Percentiles rank a stretch among this genome's conserved stretches.
Conservation (phyloP, 2,329 filamentous ascomycete species). For the Xylariaceae sp. region DNA sequence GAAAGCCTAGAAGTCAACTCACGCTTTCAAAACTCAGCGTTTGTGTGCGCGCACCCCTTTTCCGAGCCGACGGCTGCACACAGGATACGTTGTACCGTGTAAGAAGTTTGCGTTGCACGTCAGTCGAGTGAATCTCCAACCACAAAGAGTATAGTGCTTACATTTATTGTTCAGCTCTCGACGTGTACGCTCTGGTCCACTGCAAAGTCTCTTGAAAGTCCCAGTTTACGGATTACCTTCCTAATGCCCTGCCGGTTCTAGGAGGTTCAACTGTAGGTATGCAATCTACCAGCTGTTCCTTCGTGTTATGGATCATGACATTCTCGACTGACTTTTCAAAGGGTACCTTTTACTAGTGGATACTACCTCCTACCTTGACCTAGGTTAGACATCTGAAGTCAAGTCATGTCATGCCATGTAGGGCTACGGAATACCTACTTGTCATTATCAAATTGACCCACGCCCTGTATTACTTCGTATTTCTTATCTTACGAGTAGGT, state of each 20-base stretch:
- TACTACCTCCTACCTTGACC: not conserved
- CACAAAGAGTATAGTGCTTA: slow-evolving; percentile 22
- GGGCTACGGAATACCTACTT: too few relatives aligned
- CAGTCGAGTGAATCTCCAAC: slow-evolving; percentile 13
- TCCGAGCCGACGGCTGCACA: slow-evolving; percentile 6
- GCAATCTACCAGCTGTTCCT: too few relatives aligned
- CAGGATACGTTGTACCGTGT: not conserved
- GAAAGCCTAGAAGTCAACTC: not conserved
- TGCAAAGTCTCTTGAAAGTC: slow-evolving; percentile 17
- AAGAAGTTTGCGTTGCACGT: slow-evolving; percentile 12
- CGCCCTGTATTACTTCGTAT: too few relatives aligned
- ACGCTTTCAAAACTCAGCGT: not conserved
- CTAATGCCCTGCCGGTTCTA: too few relatives aligned
- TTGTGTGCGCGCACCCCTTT: slow-evolving; percentile 1
- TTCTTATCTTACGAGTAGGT: too few relatives aligned
- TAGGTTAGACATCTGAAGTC: not conserved
- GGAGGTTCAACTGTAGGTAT: too few relatives aligned
- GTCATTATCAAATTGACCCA: too few relatives aligned
- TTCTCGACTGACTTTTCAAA: slow-evolving; percentile 1
- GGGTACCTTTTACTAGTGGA: too few relatives aligned
- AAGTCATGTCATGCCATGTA: too few relatives aligned
- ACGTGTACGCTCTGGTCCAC: not conserved
- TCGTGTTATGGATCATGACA: not conserved
- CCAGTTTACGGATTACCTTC: not conserved
- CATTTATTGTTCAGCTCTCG: slow-evolving; percentile 10